Conservation (phyloP, 2,329 filamentous ascomycete species). For the Neurospora sp. region DNA sequence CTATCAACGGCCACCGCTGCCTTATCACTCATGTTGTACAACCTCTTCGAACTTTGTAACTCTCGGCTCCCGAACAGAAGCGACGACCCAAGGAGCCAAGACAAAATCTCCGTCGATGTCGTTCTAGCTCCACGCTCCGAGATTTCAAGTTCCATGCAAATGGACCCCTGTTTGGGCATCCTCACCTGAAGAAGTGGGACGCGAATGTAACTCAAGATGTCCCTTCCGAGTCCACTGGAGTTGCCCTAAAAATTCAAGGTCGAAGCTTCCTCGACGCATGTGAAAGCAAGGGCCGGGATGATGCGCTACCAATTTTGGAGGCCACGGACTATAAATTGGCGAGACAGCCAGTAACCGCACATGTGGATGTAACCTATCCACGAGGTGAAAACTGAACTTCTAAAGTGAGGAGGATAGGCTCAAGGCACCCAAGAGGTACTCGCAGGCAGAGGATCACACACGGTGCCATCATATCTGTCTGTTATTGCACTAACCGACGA, state of each 20-base stretch:
- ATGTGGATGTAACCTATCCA: no score
- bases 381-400: background rate
- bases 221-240: background rate
- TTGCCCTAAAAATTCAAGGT: background rate
- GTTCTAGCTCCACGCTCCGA: background rate
- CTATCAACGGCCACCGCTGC: no score
- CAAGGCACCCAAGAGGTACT: background rate
- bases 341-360: background rate
- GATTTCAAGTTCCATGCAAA: background rate
- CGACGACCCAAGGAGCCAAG: background rate
- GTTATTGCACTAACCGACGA: background rate
- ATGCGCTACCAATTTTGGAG: background rate
- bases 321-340: background rate
- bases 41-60: background rate
- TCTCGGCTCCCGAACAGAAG: background rate
- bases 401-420: background rate
- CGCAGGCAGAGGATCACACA: background rate
- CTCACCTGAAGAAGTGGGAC: background rate
- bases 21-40: background rate
- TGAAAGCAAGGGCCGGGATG: background rate
- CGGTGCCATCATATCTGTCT: background rate
- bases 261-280: background rate
- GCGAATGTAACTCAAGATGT: background rate
- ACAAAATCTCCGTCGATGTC: background rate
- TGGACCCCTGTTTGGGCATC: background rate